phyloP scores from a whole-genome alignment of 345 rosid species.

The Gossypium rotundifolium region DNA sequence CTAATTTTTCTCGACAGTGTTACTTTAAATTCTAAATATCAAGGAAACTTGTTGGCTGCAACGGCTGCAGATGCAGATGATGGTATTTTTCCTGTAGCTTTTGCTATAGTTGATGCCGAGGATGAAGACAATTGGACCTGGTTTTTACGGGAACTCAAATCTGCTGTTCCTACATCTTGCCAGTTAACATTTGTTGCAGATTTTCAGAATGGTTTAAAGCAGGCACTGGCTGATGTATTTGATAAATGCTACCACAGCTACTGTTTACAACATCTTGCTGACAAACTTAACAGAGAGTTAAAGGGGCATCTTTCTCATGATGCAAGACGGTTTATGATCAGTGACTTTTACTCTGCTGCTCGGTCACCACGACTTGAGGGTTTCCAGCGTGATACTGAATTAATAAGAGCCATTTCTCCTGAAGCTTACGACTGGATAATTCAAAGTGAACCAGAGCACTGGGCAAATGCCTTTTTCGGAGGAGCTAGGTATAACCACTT shows the following conservation, averaged over 20 bases:
- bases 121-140: conserved; percentile 85
- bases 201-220: conserved; percentile 63
- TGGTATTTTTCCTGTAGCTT: conserved; percentile 76
- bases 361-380: conserved; percentile 52
- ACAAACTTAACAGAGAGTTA: conserved; percentile 61
- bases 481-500: conserved; percentile 78
- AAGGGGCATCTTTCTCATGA: conserved; percentile 90
- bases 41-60: conserved; percentile 70
- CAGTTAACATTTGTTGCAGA: conserved; percentile 80
- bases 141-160: conserved; percentile 70
- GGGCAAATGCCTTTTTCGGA: conserved; percentile 73
- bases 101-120: conserved; percentile 77
- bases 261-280: conserved; percentile 78
- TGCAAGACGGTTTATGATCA: conserved; percentile 76
- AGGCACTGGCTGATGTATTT: conserved; percentile 59
- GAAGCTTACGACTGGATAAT: conserved; percentile 80
- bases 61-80: conserved; percentile 74
- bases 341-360: conserved; percentile 80
- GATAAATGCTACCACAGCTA: conserved; percentile 68
- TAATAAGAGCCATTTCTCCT: conserved; percentile 65
- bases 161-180: conserved; percentile 45
- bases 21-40: conserved; percentile 71
- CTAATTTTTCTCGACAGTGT: conserved; percentile 75
- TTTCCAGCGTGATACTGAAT: conserved; percentile 51
- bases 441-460: conserved; percentile 80